Conservation (phyloP, 2,329 filamentous ascomycete species). For the Colletotrichum lupini region DNA sequence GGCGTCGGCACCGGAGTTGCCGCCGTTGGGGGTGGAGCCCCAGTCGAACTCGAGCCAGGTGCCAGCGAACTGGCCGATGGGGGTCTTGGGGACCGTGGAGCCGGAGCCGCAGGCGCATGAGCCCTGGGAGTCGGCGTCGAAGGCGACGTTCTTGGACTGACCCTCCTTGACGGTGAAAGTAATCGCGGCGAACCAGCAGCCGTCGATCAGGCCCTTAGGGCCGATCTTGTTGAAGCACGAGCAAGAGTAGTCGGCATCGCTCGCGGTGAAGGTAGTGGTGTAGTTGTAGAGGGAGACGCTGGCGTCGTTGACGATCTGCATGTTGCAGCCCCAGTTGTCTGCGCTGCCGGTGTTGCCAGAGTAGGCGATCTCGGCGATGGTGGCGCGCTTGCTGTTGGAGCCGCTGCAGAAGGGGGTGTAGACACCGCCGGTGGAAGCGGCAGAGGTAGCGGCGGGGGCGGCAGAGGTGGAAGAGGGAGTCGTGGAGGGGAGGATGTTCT, state of each 20-base stretch:
- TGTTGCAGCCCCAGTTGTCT: constrained; percentile 62
- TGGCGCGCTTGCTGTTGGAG: constrained; percentile 57
- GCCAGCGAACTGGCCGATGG: constrained; percentile 53
- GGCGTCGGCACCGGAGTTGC: constrained; percentile 62
- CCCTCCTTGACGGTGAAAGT: constrained; percentile 52
- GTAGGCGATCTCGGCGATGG: constrained; percentile 57
- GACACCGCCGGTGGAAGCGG: constrained; percentile 43
- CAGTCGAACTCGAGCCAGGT: constrained; percentile 65
- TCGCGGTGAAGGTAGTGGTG: constrained; percentile 53
- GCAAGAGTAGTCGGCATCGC: constrained; percentile 50
- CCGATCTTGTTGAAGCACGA: constrained; percentile 66
- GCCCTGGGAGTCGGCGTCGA: constrained; percentile 60
- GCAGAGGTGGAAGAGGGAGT: neutral
- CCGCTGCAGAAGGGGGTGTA: constrained; percentile 47
- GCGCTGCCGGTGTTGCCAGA: constrained; percentile 57
- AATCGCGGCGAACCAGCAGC: constrained; percentile 58
- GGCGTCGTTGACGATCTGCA: constrained; percentile 54
- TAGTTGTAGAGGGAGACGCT: constrained; percentile 56
- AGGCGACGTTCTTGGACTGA: constrained; percentile 53
- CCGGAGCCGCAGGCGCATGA: constrained; percentile 55
- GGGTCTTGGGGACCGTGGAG: constrained; percentile 46
- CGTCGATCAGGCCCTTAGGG: constrained; percentile 53
- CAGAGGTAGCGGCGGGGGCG: constrained; percentile 43
- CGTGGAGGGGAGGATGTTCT: constrained; percentile 13
- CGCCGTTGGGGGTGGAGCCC: constrained; percentile 55